Evolutionary conservation across 306 rosid species (phyloP), one percentile per base, ranked within the genome.

Genomic region (Lathyrus aphaca): DNA sequence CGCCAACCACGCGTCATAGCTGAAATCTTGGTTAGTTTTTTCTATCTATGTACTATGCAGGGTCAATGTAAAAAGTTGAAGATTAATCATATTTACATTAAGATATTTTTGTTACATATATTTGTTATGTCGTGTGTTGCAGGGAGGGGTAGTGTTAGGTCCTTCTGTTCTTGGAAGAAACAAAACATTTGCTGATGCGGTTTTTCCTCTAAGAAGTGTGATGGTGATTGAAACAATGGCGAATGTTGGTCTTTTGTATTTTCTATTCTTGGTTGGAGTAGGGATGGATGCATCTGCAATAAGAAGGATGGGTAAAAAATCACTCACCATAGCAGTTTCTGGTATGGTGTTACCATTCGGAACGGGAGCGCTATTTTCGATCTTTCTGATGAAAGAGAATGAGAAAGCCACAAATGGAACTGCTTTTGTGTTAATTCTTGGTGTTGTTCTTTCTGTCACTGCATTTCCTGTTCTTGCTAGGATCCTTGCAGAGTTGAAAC

Each of bases 1-100:
- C 96, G 90, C 42, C 97, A 90, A 71, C 97, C 98, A 51, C 97
- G 98, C 9, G 98, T 93, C 9, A 84, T 93, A 68, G 78, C 98
- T 10, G 98, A 93, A 85, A 76, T 93, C 65, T 6, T 93, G 94
- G 98, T 92, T 71, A 49, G 68, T 53, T 74, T 14, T 66, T 48
- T 46, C 1, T 21, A 11, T 8, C 39, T 35, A 35, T 35, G 10
- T 0, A 35, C 39, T 7, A 48, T 10, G 29, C 27, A 51, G 1
- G 0, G 8, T 19, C 14, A 53, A 3, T 19, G 56, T 49, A 49
- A 17, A 49, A 35, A 35, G 39, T 35, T 35, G 6, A 35, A 0
- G 39, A 35, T 7, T 2, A 35, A 35, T 35, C 10, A 35, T 35
- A 7, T 35, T 35, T 7, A 35, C 39, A 35, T 1, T 6, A 35